Conservation (phyloP, 2,329 filamentous ascomycete genomes). For the Phialophora tarda region DNA sequence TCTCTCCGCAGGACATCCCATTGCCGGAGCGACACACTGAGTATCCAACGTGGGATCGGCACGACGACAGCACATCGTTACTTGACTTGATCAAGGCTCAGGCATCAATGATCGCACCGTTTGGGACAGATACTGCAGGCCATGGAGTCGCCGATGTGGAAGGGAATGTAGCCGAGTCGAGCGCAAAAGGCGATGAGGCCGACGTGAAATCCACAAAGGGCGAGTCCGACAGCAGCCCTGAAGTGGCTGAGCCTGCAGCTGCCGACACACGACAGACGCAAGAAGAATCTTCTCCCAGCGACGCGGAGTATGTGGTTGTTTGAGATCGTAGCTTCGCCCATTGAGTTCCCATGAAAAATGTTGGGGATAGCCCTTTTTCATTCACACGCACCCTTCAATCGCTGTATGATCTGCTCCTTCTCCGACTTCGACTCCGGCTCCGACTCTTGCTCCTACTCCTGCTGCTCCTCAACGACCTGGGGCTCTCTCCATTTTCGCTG, state of each 20-base stretch:
- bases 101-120: constrained; percentile 22
- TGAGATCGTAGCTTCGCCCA: constrained; percentile 1
- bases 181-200: neutral
- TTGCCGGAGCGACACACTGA: constrained; percentile 25
- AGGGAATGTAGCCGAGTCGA: neutral
- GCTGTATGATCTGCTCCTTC: constrained; percentile 24
- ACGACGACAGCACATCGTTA: constrained; percentile 30
- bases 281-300: neutral
- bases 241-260: neutral
- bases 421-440: constrained; percentile 9
- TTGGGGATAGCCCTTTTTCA: neutral
- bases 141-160: constrained; percentile 11
- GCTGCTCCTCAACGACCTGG: constrained; percentile 26
- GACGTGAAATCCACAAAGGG: neutral
- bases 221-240: neutral
- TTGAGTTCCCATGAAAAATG: neutral
- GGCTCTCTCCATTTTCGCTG: constrained; percentile 22
- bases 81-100: constrained; percentile 37
- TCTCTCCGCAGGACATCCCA: neutral
- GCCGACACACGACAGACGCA: neutral
- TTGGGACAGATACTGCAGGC: constrained; percentile 11
- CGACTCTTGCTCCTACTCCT: constrained; percentile 28
- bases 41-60: constrained; percentile 37
- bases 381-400: constrained; percentile 24
- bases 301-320: constrained; percentile 27